A percentile compares a stretch with the other conserved stretches of the same genome.
Evolutionary conservation across 768 basidiomycete species (phyloP).

Genomic region (Russula sp.): DNA sequence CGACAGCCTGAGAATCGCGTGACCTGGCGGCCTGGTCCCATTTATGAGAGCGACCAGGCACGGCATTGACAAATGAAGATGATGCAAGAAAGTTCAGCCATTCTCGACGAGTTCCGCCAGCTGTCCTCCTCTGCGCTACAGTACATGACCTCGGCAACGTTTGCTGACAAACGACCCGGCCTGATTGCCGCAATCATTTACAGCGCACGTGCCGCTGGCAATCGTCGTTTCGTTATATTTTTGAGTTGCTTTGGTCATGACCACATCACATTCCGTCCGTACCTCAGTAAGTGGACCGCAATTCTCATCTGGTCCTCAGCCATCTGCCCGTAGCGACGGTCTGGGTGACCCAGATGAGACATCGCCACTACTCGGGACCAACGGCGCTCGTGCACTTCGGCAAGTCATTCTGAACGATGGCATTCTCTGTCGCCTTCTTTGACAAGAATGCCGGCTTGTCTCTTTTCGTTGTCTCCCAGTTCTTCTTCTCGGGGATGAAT

Average conservation of each 20-base stretch:
- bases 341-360: conserved; percentile 1
- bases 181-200: too few species aligned
- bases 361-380: neutral
- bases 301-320: neutral
- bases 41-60: too few species aligned
- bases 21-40: too few species aligned
- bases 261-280: conserved; percentile 34
- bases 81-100: too few species aligned
- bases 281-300: conserved; percentile 23
- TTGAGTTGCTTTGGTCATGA: neutral
- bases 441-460: conserved; percentile 55
- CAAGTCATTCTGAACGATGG: neutral
- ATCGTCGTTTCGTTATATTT: neutral
- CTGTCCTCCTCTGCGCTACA: too few species aligned
- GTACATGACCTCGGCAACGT: too few species aligned
- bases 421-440: conserved; percentile 12
- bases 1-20: too few species aligned
- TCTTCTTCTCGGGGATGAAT: conserved; percentile 61
- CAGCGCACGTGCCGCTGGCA: too few species aligned
- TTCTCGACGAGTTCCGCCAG: too few species aligned
- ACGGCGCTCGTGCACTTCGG: too few species aligned
- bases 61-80: too few species aligned
- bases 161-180: too few species aligned
- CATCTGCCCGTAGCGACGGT: neutral
- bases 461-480: conserved; percentile 54